phyloP scores from a whole-genome alignment of 2,329 filamentous ascomycete species.

The Aspergillus puulaauensis region DNA sequence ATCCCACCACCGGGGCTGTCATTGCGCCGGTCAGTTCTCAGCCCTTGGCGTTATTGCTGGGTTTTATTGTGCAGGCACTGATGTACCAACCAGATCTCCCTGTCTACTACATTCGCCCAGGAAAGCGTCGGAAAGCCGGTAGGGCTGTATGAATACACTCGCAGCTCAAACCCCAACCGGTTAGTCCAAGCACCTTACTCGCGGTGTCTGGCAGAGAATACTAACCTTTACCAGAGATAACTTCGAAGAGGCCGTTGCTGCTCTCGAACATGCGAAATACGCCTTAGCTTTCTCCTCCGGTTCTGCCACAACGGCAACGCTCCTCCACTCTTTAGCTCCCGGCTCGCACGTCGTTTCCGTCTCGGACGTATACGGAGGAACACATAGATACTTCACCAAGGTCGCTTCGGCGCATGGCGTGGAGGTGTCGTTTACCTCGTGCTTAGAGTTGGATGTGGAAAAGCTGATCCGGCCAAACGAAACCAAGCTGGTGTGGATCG shows the following conservation, averaged over 20 bases:
- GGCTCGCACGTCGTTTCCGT: slow-evolving; percentile 95
- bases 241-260: slow-evolving; percentile 88
- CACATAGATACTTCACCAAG: slow-evolving; percentile 98
- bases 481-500: slow-evolving; percentile 96
- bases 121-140: slow-evolving; percentile 81
- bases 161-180: slow-evolving; percentile 90
- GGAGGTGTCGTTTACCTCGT: slow-evolving; percentile 88
- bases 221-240: slow-evolving; percentile 61
- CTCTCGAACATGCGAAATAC: slow-evolving; percentile 87
- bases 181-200: slow-evolving; percentile 26
- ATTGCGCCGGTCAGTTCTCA: slow-evolving; percentile 68
- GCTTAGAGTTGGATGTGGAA: slow-evolving; percentile 84
- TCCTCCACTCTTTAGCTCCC: slow-evolving; percentile 86
- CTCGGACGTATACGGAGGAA: slow-evolving; percentile 96
- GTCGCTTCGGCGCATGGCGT: slow-evolving; percentile 94
- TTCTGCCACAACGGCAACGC: slow-evolving; percentile 87
- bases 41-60: not conserved
- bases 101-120: slow-evolving; percentile 97
- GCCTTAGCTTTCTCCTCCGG: slow-evolving; percentile 94
- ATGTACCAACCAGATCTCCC: slow-evolving; percentile 65
- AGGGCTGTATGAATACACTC: slow-evolving; percentile 88
- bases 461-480: slow-evolving; percentile 75
- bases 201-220: not conserved
- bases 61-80: not conserved
- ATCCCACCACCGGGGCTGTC: slow-evolving; percentile 88